Conservation (phyloP, 257 asterid species). For the Ligustrum vulgare region DNA sequence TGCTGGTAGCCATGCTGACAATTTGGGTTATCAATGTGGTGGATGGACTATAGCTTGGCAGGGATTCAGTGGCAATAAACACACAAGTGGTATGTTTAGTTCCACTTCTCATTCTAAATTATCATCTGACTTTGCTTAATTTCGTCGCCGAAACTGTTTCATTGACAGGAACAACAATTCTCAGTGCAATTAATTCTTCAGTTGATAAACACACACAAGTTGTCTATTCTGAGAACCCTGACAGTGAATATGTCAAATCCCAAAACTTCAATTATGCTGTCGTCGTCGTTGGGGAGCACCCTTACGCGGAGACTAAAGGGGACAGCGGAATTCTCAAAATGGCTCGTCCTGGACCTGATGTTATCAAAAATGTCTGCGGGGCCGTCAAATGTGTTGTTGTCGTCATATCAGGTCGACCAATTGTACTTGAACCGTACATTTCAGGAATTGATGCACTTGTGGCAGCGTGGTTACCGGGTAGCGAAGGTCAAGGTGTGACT, state of each 20-base stretch:
- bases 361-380: constrained; percentile 62
- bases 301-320: constrained; percentile 78
- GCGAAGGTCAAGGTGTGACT: constrained; percentile 83
- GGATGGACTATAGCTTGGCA: constrained; percentile 91
- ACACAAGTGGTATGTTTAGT: constrained; percentile 49
- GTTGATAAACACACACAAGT: constrained; percentile 64
- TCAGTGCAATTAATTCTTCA: constrained; percentile 60
- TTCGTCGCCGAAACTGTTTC: constrained; percentile 13
- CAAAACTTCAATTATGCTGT: constrained; percentile 64
- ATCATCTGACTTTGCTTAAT: background rate
- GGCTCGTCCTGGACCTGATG: constrained; percentile 67
- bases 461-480: constrained; percentile 91
- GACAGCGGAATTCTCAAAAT: constrained; percentile 70
- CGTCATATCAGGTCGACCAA: constrained; percentile 70
- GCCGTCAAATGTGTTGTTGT: constrained; percentile 61
- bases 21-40: constrained; percentile 91
- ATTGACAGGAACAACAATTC: constrained; percentile 75
- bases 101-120: constrained; percentile 5
- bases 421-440: constrained; percentile 63
- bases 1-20: constrained; percentile 30
- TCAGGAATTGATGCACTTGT: constrained; percentile 64
- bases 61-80: constrained; percentile 55
- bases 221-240: constrained; percentile 62
- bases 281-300: constrained; percentile 73
- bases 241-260: constrained; percentile 48